Percentiles rank a stretch among this genome's conserved stretches.
Conservation (phyloP, 1,139 yeast genomes). For the Candida sanyaensis region DNA sequence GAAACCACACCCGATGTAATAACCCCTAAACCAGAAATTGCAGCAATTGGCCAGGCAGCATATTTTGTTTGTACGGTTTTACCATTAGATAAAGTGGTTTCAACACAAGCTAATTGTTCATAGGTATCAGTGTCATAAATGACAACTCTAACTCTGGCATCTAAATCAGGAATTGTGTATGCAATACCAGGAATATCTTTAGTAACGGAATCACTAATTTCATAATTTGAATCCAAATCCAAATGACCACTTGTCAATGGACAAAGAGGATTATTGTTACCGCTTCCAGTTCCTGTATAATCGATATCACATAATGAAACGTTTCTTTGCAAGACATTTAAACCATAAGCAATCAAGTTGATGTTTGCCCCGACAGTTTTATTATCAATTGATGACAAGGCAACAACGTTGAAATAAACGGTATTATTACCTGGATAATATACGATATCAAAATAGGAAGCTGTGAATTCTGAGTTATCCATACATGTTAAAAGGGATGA, state of each 20-base stretch:
- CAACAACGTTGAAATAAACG: slow-evolving; percentile 68
- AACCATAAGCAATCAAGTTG: slow-evolving; percentile 81
- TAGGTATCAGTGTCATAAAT: slow-evolving; percentile 46
- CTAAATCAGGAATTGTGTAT: slow-evolving; percentile 89
- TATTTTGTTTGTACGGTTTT: slow-evolving; percentile 93
- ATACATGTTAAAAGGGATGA: slow-evolving; percentile 89
- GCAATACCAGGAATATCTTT: slow-evolving; percentile 76
- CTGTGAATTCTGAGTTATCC: slow-evolving; percentile 86
- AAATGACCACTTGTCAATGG: slow-evolving; percentile 89
- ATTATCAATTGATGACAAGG: slow-evolving; percentile 70
- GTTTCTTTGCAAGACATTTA: slow-evolving; percentile 56
- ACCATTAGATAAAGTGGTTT: slow-evolving; percentile 83
- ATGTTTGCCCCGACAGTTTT: slow-evolving; percentile 71
- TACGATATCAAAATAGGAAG: slow-evolving; percentile 78
- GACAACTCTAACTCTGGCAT: slow-evolving; percentile 81
- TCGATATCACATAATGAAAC: slow-evolving; percentile 65
- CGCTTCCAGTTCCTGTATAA: slow-evolving; percentile 38
- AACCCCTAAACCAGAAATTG: slow-evolving; percentile 84
- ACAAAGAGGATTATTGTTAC: slow-evolving; percentile 40
- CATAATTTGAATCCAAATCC: slow-evolving; percentile 60
- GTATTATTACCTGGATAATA: slow-evolving; percentile 67
- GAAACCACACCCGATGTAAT: slow-evolving; percentile 86
- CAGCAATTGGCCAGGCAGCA: slow-evolving; percentile 97
- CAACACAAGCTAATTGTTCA: slow-evolving; percentile 78
- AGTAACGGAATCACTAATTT: slow-evolving; percentile 44